Conservation (phyloP, 129 eudicot genomes). For the Deinandra increscens region DNA sequence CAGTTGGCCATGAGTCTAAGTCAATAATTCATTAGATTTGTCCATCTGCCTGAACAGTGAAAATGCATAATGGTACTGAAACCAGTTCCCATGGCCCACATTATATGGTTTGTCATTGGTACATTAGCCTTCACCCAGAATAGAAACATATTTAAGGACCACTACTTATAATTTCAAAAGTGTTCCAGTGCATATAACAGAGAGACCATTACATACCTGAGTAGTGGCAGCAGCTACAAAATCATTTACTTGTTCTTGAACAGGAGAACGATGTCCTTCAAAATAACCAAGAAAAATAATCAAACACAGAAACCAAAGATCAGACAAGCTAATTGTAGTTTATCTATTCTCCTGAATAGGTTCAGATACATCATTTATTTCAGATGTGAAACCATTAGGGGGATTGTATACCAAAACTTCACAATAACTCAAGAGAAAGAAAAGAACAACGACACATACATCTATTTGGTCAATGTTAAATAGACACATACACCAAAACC, state of each 20-base stretch:
- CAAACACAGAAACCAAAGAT: slow-evolving; percentile 17
- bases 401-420: no score
- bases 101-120: slow-evolving; percentile 93
- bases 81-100: slow-evolving; percentile 99
- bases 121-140: slow-evolving; percentile 62
- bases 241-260: slow-evolving; percentile 83
- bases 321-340: slow-evolving; percentile 2
- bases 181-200: slow-evolving; percentile 9
- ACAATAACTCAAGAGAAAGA: no score
- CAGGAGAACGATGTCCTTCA: slow-evolving; percentile 77
- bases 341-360: slow-evolving; percentile 69
- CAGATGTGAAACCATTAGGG: slow-evolving; percentile 91
- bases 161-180: slow-evolving; percentile 1
- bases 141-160: neutral
- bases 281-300: slow-evolving; percentile 17
- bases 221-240: slow-evolving; percentile 89
- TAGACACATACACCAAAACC: no score
- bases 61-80: slow-evolving; percentile 89
- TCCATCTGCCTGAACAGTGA: slow-evolving; percentile 99
- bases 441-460: no score
- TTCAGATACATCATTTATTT: slow-evolving; percentile 82
- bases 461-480: no score
- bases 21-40: no score
- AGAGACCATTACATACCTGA: slow-evolving; percentile 47
- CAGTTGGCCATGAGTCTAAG: no score